A percentile compares a stretch with the other conserved stretches of the same genome.
Conservation (phyloP, 768 basidiomycete genomes). For the Leccinum aurantiacum region DNA sequence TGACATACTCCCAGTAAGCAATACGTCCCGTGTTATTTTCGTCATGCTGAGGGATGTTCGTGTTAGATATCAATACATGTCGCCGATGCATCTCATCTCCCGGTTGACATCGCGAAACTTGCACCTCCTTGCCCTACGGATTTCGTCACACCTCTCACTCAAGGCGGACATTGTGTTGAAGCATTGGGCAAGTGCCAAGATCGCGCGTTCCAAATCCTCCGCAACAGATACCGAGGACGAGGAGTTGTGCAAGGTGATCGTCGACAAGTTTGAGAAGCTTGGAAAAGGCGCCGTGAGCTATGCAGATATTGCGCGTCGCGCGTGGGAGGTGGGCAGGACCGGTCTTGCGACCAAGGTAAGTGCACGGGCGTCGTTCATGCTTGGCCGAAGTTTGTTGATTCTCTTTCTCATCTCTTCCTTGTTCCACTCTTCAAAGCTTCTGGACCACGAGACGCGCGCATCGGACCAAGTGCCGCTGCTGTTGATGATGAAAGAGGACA, state of each 20-base stretch:
- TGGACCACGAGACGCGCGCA: conserved; percentile 87
- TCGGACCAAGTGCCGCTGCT: conserved; percentile 94
- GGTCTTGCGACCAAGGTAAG: conserved; percentile 81
- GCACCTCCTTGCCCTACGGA: conserved; percentile 88
- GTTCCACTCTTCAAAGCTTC: conserved; percentile 47
- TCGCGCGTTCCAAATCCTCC: conserved; percentile 66
- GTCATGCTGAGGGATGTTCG: conserved; percentile 4
- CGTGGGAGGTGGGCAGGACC: conserved; percentile 85
- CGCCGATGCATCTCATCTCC: conserved; percentile 76
- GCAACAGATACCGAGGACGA: conserved; percentile 68
- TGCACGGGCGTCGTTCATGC: background rate
- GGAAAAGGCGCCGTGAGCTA: conserved; percentile 83
- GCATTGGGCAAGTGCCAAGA: conserved; percentile 96
- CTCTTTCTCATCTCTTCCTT: background rate
- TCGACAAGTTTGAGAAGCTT: conserved; percentile 84
- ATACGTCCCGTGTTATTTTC: background rate
- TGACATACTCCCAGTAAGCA: conserved; percentile 86
- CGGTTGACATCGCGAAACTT: conserved; percentile 85
- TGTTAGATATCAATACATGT: conserved; percentile 74
- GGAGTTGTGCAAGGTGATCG: conserved; percentile 77
- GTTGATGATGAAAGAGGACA: conserved; percentile 92
- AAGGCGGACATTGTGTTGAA: conserved; percentile 85
- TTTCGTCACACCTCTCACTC: conserved; percentile 80
- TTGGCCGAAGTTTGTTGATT: background rate
- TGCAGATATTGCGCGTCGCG: conserved; percentile 90